Base-by-base conservation (phyloP, 2,329 filamentous ascomycete species). In the Colletotrichum karsti region DNA sequence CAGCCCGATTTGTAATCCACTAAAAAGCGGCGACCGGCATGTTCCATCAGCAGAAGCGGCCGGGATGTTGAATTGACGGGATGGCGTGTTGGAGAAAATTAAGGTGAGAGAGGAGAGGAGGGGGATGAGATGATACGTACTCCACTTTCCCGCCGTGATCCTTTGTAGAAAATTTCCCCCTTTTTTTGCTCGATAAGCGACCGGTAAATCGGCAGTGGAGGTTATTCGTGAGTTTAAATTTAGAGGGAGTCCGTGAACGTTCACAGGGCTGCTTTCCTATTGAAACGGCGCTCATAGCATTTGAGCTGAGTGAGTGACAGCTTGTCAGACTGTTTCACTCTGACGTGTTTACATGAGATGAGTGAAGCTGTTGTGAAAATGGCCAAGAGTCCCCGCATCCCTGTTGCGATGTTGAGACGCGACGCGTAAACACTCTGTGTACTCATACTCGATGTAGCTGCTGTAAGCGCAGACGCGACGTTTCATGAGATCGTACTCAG, bases 1-100 rank as follows among this genome's bases (percentile, higher is more conserved):
- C 44, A 33, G 12, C 12, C 24, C 28, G 64, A 67, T 67, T 67
- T 64, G 59, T 64, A 64, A 67, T 67, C 63, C 63, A 64, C 60
- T 63, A 20, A 56, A 67, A 67, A 67, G 15, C 18, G 50, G 63
- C 20, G 5, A n/a, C 63, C 33, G 20, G 33, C 26, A 50, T 22
- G 24, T 42, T 62, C 57, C 50, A 62, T 48, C 24, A 41, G 48
- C 39, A n/a, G n/a, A n/a, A 39, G 51, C 39, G 22, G 46, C 10
- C 10, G 33, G 42, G 22, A 42, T 6, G 7, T 9, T 4, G 6
- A 24, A 15, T 12, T 15, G 48, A 13, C 10, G 9, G 28, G 48
- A 15, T 33, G 26, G 41, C 28, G 24, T 53, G 28, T 22, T 53
- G 26, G 22, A 50, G 20, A 50, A 50, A 50, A 24, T 50, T 50